Evolutionary conservation across 257 asterid genomes (phyloP).

Genomic region (Galeopsis tetrahit): DNA sequence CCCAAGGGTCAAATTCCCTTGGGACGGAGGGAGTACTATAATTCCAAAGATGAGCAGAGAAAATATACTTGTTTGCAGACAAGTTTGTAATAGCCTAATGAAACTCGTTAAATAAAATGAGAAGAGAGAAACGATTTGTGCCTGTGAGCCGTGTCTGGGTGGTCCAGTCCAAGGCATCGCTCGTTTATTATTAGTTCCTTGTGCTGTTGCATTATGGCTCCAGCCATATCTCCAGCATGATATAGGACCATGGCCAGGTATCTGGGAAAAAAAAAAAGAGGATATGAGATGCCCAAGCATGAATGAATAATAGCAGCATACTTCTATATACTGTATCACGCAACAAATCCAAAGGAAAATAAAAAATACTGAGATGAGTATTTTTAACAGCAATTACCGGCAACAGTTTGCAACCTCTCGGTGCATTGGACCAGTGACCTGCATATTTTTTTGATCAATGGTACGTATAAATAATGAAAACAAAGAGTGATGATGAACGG

Average conservation of each 20-base stretch:
- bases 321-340: neutral
- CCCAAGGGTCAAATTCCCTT: no score
- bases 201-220: slow-evolving; percentile 93
- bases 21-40: no score
- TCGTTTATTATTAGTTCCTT: slow-evolving; percentile 91
- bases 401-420: slow-evolving; percentile 96
- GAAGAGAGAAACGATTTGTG: slow-evolving; percentile 19
- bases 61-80: slow-evolving; percentile 6
- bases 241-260: slow-evolving; percentile 92
- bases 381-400: slow-evolving; percentile 54
- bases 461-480: neutral
- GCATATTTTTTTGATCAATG: slow-evolving; percentile 33
- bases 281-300: no score
- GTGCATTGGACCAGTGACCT: slow-evolving; percentile 98
- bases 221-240: slow-evolving; percentile 96
- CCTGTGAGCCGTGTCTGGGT: slow-evolving; percentile 99
- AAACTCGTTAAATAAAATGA: slow-evolving; percentile 11
- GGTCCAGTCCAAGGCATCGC: slow-evolving; percentile 92
- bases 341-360: slow-evolving; percentile 1
- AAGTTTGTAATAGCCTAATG: neutral
- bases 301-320: neutral
- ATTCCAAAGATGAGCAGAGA: neutral
- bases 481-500: slow-evolving; percentile 19
- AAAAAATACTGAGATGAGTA: neutral
- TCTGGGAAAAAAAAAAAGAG: neutral